phyloP scores from a whole-genome alignment of 805 yeast species.

The Lipomyces starkeyi region DNA sequence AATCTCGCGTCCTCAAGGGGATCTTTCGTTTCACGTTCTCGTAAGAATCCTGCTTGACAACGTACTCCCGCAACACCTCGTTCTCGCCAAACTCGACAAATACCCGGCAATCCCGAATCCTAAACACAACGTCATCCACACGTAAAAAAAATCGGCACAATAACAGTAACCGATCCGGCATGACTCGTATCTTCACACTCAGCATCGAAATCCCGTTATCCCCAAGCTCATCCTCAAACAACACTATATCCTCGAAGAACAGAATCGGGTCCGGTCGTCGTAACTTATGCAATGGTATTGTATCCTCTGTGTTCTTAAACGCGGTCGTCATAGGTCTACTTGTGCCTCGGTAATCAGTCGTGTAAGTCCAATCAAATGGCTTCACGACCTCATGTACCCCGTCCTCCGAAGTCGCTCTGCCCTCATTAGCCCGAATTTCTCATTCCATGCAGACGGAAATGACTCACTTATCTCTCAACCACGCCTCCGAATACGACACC shows the following conservation, averaged over 20 bases:
- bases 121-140: constrained; percentile 85
- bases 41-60: constrained; percentile 67
- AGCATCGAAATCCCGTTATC: constrained; percentile 90
- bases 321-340: constrained; percentile 28
- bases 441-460: background rate
- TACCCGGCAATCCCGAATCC: constrained; percentile 83
- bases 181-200: constrained; percentile 82
- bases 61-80: constrained; percentile 74
- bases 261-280: constrained; percentile 80
- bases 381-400: constrained; percentile 66
- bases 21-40: constrained; percentile 52
- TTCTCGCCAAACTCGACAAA: constrained; percentile 76
- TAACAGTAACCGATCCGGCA: constrained; percentile 78
- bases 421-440: background rate
- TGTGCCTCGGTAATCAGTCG: constrained; percentile 74
- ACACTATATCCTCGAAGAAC: constrained; percentile 84
- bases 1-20: constrained; percentile 64
- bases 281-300: constrained; percentile 74
- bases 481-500: constrained; percentile 86
- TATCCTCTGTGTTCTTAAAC: constrained; percentile 45
- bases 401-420: constrained; percentile 42
- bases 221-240: constrained; percentile 94
- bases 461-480: constrained; percentile 56
- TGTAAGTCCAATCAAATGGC: constrained; percentile 97
- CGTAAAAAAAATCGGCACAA: constrained; percentile 80